Conservation (phyloP, 2,329 filamentous ascomycete genomes). For the Fusarium denticulatum region DNA sequence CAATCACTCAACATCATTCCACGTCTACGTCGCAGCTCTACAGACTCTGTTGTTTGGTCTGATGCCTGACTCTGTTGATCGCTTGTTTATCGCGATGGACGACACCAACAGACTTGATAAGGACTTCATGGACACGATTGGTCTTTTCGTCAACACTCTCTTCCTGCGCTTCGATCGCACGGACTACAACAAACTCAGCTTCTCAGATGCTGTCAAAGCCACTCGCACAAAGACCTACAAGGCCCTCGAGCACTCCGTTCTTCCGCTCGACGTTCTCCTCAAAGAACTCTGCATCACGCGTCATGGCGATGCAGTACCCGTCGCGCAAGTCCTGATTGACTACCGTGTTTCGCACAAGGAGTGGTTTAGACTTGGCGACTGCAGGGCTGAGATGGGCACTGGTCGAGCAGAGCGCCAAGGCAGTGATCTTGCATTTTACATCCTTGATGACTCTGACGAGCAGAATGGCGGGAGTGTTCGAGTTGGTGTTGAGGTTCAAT, state of each 20-base stretch:
- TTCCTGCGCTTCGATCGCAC: neutral
- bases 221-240: neutral
- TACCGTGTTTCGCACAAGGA: constrained; percentile 3
- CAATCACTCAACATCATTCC: constrained; percentile 2
- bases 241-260: neutral
- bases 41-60: constrained; percentile 1
- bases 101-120: neutral
- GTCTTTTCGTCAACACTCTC: constrained; percentile 11
- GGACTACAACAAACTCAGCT: neutral
- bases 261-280: neutral
- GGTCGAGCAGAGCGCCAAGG: neutral
- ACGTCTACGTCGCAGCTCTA: constrained; percentile 1
- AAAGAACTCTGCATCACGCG: constrained; percentile 1
- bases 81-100: constrained; percentile 3
- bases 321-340: neutral
- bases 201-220: neutral
- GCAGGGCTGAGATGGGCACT: constrained; percentile 1
- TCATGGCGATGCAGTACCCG: neutral
- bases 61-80: neutral
- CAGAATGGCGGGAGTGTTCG: neutral
- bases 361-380: constrained; percentile 4
- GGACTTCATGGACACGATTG: neutral
- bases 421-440: neutral
- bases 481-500: neutral
- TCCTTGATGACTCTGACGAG: neutral